Evolutionary conservation across 2,329 filamentous ascomycete genomes (phyloP), one percentile per base, ranked within the genome.

Genomic region (Ophiosphaerella herpotricha): DNA sequence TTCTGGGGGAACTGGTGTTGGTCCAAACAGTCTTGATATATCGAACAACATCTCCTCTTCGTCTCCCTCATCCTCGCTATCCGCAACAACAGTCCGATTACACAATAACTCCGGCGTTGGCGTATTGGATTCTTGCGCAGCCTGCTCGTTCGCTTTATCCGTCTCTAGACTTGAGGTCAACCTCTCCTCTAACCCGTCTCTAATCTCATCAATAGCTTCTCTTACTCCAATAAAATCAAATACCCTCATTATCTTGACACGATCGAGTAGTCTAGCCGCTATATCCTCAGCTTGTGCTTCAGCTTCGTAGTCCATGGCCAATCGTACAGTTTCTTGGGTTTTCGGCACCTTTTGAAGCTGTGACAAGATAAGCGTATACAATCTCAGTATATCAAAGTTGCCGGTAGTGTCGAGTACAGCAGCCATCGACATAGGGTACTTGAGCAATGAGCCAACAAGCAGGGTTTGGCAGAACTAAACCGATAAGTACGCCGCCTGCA

Each of bases 181-280:
- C 18, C 29, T 32, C 7, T 48, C 53, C 39, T 71, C 66, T 5
- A 78, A 48, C 1, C 45, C 66, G n/a, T 74, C 72, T 24, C 70
- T 60, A 32, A 81, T 52, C 59, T 82, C 79, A 0, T 57, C 60
- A 3, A 81, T 52, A 8, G 75, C 75, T 54, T 82, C 79, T 8
- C 70, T 64, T 23, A 81, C 55, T 0, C 80, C 80, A 7, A 74
- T 70, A 34, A 78, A 72, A 55, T 82, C 78, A 55, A 82, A 82
- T 0, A 79, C 75, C 4, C 79, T 73, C 72, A 79, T 78, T 24
- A 82, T 77, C 52, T 72, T 74, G 3, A 81, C 70, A 1, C 75
- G 61, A 23, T 77, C 77, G 0, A 82, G 68, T 4, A 74, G 48
- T 14, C 54, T 57, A 2, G 70, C 64, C 8, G 75, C 73, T 13